phyloP scores from a whole-genome alignment of 73 alveolate genomes.

The Uronychia binucleata region DNA sequence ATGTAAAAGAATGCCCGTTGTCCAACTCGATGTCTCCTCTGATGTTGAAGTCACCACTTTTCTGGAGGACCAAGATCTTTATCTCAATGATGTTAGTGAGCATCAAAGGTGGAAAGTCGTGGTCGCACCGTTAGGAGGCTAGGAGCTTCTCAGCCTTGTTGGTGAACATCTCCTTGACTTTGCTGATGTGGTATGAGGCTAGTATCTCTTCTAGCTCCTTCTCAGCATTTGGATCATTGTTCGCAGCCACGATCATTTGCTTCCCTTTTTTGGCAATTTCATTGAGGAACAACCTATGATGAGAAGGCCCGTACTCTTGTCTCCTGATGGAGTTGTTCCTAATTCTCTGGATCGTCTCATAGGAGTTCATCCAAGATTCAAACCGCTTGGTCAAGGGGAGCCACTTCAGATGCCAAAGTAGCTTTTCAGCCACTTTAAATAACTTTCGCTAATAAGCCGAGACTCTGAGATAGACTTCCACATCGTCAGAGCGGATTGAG shows the following conservation, averaged over 20 bases:
- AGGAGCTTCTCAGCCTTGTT: conserved; percentile 39
- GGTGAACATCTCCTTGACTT: conserved; percentile 17
- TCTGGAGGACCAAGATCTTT: conserved; percentile 40
- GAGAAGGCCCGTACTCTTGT: conserved; percentile 13
- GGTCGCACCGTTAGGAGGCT: conserved; percentile 31
- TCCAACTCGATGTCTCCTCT: conserved; percentile 70
- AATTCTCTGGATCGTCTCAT: conserved; percentile 16
- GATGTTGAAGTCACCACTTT: conserved; percentile 50
- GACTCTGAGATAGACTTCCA: conserved; percentile 53
- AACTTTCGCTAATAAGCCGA: conserved; percentile 32
- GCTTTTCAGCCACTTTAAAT: conserved; percentile 29
- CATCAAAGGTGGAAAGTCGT: conserved; percentile 50
- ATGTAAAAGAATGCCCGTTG: conserved; percentile 70
- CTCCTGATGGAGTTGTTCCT: conserved; percentile 17
- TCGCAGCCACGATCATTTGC: conserved; percentile 2
- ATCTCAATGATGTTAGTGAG: conserved; percentile 50
- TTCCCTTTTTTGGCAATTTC: conserved; percentile 25
- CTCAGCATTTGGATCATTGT: conserved; percentile 24
- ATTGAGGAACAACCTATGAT: conserved; percentile 10
- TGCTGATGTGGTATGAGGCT: conserved; percentile 20
- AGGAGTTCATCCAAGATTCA: conserved; percentile 40
- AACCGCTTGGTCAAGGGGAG: conserved; percentile 37
- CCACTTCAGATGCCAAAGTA: conserved; percentile 39
- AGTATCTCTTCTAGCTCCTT: conserved; percentile 21
- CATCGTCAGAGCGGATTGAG: conserved; percentile 53